Evolutionary conservation across 768 basidiomycete species (phyloP).

Genomic region (Naganishia friedmannii): DNA sequence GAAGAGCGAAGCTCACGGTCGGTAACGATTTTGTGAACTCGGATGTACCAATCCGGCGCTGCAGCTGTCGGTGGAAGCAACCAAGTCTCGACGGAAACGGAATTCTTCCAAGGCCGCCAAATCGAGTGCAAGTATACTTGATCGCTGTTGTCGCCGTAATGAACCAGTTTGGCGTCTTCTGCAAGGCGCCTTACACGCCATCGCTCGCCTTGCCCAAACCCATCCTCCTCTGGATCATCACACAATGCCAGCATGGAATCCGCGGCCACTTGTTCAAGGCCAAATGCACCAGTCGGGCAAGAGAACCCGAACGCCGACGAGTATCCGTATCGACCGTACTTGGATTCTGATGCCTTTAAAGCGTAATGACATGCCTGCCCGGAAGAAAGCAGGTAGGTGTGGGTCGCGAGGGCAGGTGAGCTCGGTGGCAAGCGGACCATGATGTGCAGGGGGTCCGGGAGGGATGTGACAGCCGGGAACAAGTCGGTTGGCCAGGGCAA

Average conservation of each 20-base stretch:
- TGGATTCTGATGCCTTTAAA: conserved; percentile 72
- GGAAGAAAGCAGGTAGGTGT: conserved; percentile 69
- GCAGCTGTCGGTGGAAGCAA: conserved; percentile 63
- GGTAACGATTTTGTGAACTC: conserved; percentile 64
- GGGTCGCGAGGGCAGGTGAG: conserved; percentile 51
- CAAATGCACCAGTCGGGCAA: conserved; percentile 66
- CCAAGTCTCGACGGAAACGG: conserved; percentile 70
- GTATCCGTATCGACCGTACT: conserved; percentile 75
- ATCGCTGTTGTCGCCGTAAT: conserved; percentile 50
- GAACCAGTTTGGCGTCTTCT: conserved; percentile 57
- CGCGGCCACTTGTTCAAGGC: conserved; percentile 68
- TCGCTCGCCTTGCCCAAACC: conserved; percentile 59
- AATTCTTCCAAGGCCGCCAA: conserved; percentile 72
- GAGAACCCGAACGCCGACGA: conserved; percentile 75
- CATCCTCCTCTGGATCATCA: conserved; percentile 57
- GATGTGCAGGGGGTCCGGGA: conserved; percentile 68
- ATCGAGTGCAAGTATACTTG: conserved; percentile 61
- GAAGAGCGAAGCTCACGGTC: conserved; percentile 60
- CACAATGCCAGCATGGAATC: conserved; percentile 70
- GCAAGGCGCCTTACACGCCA: conserved; percentile 70
- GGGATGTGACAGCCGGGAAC: conserved; percentile 57
- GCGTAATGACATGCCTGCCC: conserved; percentile 77
- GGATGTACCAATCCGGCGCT: conserved; percentile 66
- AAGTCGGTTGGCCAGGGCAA: conserved; percentile 62
- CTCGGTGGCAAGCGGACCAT: conserved; percentile 56